A percentile compares a stretch with the other conserved stretches of the same genome.
These are phyloP conservation scores for Nakazawaea ambrosiae DNA, from an alignment of 805 yeast genomes.

Conservation along the genomic window DNA sequence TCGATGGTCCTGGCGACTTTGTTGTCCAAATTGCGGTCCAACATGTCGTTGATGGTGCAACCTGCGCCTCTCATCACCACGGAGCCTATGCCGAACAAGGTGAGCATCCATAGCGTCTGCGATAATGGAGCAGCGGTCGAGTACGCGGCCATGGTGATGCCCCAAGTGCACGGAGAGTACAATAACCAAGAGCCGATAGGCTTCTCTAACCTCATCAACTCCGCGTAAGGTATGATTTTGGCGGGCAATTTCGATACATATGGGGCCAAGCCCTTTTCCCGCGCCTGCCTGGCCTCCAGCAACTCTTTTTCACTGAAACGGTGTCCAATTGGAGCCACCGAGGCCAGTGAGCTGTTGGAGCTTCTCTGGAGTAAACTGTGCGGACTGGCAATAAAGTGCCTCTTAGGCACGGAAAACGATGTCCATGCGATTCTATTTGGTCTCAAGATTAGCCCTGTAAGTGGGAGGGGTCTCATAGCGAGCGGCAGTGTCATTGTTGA, in stretches of 20 bases:
- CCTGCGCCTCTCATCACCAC: constrained; percentile 96
- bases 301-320: constrained; percentile 32
- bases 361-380: no score
- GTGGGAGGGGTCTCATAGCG: no score
- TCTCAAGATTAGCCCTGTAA: no score
- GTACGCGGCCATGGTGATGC: constrained; percentile 84
- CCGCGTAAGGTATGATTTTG: constrained; percentile 82
- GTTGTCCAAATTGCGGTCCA: constrained; percentile 76
- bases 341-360: background rate
- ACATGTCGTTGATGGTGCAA: constrained; percentile 87
- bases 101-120: constrained; percentile 53
- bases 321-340: constrained; percentile 1
- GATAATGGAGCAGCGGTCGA: constrained; percentile 61
- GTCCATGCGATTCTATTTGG: no score
- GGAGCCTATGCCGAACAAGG: constrained; percentile 77
- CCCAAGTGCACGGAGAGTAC: constrained; percentile 86
- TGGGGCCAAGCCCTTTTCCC: constrained; percentile 40
- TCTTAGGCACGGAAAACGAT: no score
- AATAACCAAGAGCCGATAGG: constrained; percentile 93
- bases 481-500: no score
- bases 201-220: constrained; percentile 83
- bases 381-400: no score
- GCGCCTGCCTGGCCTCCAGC: constrained; percentile 42
- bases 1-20: constrained; percentile 84
- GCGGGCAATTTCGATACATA: constrained; percentile 60